phyloP scores from a whole-genome alignment of 148 eudicot species.

The Chenopodium suecicum region DNA sequence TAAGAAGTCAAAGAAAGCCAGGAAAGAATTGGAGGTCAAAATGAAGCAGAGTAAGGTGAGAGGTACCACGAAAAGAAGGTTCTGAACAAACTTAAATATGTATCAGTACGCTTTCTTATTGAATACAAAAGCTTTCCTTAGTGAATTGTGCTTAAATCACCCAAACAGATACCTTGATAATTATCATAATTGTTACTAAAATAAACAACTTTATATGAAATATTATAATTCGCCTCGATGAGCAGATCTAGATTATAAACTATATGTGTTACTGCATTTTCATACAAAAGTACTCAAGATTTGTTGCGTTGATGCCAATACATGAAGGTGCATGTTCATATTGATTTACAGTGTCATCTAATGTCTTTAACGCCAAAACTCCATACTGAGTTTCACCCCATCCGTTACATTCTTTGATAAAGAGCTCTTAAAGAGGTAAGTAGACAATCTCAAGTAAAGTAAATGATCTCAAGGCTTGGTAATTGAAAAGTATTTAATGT shows the following conservation, averaged over 20 bases:
- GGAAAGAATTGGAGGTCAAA: conserved; percentile 32
- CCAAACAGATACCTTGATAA: too few relatives aligned
- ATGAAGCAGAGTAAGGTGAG: conserved; percentile 21
- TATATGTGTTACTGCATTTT: neutral
- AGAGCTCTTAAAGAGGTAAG: neutral
- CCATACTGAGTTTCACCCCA: neutral
- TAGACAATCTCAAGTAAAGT: neutral
- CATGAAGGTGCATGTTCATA: too few relatives aligned
- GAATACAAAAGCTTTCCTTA: too few relatives aligned
- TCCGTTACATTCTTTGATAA: neutral
- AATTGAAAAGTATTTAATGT: neutral
- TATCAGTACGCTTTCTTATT: too few relatives aligned
- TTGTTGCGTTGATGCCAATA: neutral
- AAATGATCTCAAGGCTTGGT: neutral
- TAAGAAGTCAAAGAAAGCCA: conserved; percentile 48
- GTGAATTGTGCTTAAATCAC: too few relatives aligned
- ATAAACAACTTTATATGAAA: too few relatives aligned
- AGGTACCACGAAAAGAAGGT: conserved; percentile 28
- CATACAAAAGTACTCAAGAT: neutral
- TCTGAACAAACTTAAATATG: conserved; percentile 25
- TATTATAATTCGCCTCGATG: neutral
- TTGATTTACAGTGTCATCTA: neutral
- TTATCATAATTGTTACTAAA: too few relatives aligned
- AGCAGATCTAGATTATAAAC: neutral
- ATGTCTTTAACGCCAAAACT: neutral